Conservation (phyloP, 306 rosid species). For the Quercus mongolica region DNA sequence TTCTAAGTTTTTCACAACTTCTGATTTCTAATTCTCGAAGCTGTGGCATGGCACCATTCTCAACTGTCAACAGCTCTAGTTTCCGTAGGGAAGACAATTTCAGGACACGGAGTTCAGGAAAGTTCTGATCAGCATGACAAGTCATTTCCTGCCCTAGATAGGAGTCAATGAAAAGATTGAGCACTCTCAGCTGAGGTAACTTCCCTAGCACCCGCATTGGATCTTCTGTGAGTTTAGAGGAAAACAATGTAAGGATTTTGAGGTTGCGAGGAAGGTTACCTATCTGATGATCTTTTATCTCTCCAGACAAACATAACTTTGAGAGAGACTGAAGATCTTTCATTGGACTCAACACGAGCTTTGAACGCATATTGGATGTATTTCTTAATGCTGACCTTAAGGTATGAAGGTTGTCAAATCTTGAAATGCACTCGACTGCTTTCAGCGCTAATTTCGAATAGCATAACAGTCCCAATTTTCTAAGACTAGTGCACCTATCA, state of each 20-base stretch:
- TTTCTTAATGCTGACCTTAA: fast-evolving
- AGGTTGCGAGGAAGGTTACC: not conserved
- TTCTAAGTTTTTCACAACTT: not conserved
- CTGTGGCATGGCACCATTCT: not conserved
- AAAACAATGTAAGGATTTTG: fast-evolving
- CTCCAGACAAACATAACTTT: not conserved
- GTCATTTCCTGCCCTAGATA: not conserved
- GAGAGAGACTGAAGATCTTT: not conserved
- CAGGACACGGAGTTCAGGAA: not conserved
- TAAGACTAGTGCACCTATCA: not conserved
- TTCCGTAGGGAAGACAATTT: not conserved
- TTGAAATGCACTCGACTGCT: not conserved
- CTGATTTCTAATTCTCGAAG: not conserved
- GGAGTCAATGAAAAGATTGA: not conserved
- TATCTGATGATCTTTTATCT: not conserved
- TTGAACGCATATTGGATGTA: not conserved
- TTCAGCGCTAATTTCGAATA: not conserved
- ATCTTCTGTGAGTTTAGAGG: fast-evolving
- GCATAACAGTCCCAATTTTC: not conserved
- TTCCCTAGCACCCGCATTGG: no score
- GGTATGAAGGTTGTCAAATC: not conserved
- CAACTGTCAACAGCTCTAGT: not conserved
- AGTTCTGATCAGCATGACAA: not conserved
- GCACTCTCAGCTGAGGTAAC: not conserved
- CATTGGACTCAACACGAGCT: not conserved